These are phyloP conservation scores for Ophiobolus disseminans DNA, from an alignment of 2,329 filamentous ascomycete species.

Conservation along the genomic window DNA sequence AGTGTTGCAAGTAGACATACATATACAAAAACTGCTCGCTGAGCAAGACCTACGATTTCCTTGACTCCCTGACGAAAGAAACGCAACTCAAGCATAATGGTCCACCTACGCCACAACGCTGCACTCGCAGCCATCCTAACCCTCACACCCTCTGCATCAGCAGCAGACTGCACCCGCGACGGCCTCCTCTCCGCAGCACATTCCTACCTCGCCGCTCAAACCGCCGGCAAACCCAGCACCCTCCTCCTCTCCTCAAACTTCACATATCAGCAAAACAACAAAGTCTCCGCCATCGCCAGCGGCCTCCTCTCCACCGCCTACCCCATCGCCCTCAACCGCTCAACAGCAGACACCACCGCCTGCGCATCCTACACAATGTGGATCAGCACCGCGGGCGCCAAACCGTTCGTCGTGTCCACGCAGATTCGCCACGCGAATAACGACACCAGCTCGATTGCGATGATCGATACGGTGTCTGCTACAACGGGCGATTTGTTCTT, in stretches of 20 bases:
- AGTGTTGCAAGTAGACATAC: too few relatives aligned
- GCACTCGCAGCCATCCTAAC: background rate
- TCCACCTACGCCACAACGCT: background rate
- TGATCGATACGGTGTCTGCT: constrained; percentile 38
- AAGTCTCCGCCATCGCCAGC: constrained; percentile 28
- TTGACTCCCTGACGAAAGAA: background rate
- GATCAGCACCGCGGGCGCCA: constrained; percentile 29
- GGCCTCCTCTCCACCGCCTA: constrained; percentile 26
- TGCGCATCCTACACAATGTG: constrained; percentile 42
- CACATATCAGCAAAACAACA: constrained; percentile 42
- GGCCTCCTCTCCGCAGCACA: constrained; percentile 33
- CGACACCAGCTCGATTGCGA: constrained; percentile 28
- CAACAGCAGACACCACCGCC: constrained; percentile 31
- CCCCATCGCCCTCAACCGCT: constrained; percentile 34
- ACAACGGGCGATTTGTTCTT: constrained; percentile 42
- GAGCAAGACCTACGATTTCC: too few relatives aligned
- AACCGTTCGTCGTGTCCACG: constrained; percentile 37
- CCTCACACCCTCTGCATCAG: background rate
- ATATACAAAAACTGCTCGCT: too few relatives aligned
- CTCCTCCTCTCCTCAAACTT: constrained; percentile 35
- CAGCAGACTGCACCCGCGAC: constrained; percentile 34
- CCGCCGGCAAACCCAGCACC: constrained; percentile 19
- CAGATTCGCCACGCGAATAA: constrained; percentile 34
- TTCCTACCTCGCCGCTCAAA: constrained; percentile 34
- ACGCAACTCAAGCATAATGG: too few relatives aligned